Conservation (phyloP, 192 early-diverging fungal genomes). For the Coemansia sp. region DNA sequence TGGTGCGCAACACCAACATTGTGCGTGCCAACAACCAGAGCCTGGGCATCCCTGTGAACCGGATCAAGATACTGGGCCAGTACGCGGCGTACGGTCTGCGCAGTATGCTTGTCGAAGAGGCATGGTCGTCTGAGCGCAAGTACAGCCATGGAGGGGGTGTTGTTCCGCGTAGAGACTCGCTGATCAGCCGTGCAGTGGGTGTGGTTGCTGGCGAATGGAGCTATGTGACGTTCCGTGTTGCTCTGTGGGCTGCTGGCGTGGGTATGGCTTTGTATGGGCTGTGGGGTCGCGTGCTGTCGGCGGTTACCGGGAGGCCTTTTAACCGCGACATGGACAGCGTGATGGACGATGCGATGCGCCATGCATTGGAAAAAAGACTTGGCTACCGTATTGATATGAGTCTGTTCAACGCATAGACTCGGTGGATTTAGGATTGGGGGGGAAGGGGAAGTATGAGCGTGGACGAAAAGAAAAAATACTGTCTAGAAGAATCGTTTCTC, state of each 20-base stretch:
- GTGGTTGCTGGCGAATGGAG: constrained; percentile 39
- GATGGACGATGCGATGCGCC: constrained; percentile 72
- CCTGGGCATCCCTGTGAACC: constrained; percentile 84
- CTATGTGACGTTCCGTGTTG: constrained; percentile 41
- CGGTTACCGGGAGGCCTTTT: constrained; percentile 20
- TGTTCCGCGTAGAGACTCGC: constrained; percentile 13
- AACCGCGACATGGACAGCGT: constrained; percentile 69
- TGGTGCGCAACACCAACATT: constrained; percentile 86
- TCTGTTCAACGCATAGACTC: constrained; percentile 71
- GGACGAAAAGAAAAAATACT: too few relatives aligned
- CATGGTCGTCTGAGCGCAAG: constrained; percentile 16
- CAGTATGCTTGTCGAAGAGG: constrained; percentile 48
- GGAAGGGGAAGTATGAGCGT: neutral
- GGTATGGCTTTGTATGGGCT: constrained; percentile 43
- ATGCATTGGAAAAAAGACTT: constrained; percentile 68
- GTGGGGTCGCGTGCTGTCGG: constrained; percentile 20
- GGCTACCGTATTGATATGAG: constrained; percentile 78
- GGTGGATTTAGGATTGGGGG: neutral
- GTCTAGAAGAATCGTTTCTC: neutral
- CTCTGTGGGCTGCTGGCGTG: constrained; percentile 49
- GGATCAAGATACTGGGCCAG: constrained; percentile 81
- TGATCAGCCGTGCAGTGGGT: constrained; percentile 9
- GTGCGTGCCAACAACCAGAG: constrained; percentile 83
- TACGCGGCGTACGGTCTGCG: constrained; percentile 68
- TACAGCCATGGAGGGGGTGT: constrained; percentile 23